Base-by-base conservation (phyloP, 1,284 basidiomycete genomes). In the Trametes polyzona region DNA sequence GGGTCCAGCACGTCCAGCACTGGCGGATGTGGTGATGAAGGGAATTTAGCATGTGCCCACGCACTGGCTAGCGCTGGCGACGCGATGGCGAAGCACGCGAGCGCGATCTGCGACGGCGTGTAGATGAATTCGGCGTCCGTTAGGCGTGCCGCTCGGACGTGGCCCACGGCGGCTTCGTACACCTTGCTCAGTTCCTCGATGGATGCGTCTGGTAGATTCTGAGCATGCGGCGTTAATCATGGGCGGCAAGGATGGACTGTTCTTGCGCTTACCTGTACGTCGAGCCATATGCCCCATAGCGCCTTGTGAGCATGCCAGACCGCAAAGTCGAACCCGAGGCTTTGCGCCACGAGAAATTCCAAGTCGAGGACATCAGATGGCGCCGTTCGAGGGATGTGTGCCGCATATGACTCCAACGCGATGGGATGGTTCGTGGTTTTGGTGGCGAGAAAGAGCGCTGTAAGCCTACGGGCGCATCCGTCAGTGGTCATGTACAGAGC, bases 351-450 rank as follows among this genome's bases (percentile, higher is more conserved):
- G 12, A 97, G 84, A 69, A 98, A 99, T 73, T 99, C 96, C 39
- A 97, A 83, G 52, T 95, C 91, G 41, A 97, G 83, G 7, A 99
- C 91, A 67, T 96, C 93, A 10, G 83, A 82, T 4, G 89, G 83
- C 3, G 82, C 77, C 2, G 93, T 92, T 61, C 88, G 90, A 0
- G 92, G 88, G 52, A 97, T 92, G 59, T 86, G 83, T 0, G 83
- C 77, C 0, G 92, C 88, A 73, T 97, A 99, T 1, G 81, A 74
- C 61, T 95, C 90, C 53, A 98, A 79, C 2, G 93, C 87, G 49
- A 98, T 90, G 1, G 93, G 90, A 65, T 92, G 87, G 70, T 99
- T 98, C 32, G 95, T 96, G 12, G 97, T 97, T 77, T 99, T 99
- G 17, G 95, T 91, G 0, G 96, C 95, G 48, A 99, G 83, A 69